Base-by-base conservation (phyloP, 202 grass and related monocot species). In the Setaria viridis region DNA sequence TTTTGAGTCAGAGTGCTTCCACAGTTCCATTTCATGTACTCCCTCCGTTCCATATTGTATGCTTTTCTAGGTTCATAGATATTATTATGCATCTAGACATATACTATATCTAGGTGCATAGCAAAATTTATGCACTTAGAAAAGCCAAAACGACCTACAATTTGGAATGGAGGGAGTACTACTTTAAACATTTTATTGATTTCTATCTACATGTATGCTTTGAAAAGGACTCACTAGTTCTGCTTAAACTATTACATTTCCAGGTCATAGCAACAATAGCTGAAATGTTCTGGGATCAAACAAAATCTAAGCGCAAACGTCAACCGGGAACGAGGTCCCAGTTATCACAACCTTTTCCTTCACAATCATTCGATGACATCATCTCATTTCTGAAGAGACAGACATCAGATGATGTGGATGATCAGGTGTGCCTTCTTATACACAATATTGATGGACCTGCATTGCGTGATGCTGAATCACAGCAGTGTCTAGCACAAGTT, bases 371-470 rank as follows among this genome's bases (percentile, higher is more conserved):
- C 65, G 93, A 93, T 45, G 96, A 96, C 58, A 83, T 96, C 33
- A 69, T 96, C 32, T 96, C 90, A 72, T 99, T 92, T 90, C 82
- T 99, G 5, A 82, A 88, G 67, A 88, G 60, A 37, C 86, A 85
- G 77, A 74, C 79, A 78, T 81, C 90, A 3, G 70, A 89, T 70
- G 85, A 90, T 7, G 85, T 76, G 47, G 82, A 85, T 45, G 63
- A 86, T 70, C 64, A 75, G 7, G 43, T 94, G 34, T 99, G 93
- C 78, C 82, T 93, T 81, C 89, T 99, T 68, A 88, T 99, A 83
- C 96, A 99, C 84, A 91, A 94, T 79, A 94, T 99, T 32, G 91
- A 99, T 50, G 96, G 96, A 58, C 96, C 96, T 90, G 88, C 93
- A 49, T 78, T 99, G 82, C 91, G 91, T 66, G 91, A 96, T 34